phyloP scores from a whole-genome alignment of 2,329 filamentous ascomycete genomes.

The Karstenula rhodostoma region DNA sequence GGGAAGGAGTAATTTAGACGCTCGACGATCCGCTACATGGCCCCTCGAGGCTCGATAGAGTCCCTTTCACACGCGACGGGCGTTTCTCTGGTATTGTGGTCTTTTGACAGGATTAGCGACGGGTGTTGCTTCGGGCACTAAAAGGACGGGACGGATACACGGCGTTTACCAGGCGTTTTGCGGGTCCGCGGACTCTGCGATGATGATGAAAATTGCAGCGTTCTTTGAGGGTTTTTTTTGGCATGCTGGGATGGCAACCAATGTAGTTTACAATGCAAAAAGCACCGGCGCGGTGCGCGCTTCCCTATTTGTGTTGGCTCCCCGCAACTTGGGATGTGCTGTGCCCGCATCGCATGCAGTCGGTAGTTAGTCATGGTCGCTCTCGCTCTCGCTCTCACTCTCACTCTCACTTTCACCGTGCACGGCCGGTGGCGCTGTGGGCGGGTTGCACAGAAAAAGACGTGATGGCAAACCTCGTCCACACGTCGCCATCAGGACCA shows the following conservation, averaged over 20 bases:
- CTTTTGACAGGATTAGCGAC: constrained; percentile 31
- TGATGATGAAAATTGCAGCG: constrained; percentile 39
- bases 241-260: constrained; percentile 30
- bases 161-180: constrained; percentile 36
- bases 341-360: constrained; percentile 5
- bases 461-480: no score
- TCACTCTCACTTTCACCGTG: neutral
- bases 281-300: constrained; percentile 26
- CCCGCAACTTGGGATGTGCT: neutral
- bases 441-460: no score
- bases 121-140: constrained; percentile 40
- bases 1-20: constrained; percentile 48
- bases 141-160: constrained; percentile 43
- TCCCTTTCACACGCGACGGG: constrained; percentile 11
- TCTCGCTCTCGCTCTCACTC: neutral
- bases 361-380: neutral
- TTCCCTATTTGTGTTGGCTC: neutral
- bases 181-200: constrained; percentile 14
- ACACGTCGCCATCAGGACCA: no score
- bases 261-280: constrained; percentile 51
- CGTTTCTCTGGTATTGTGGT: constrained; percentile 12
- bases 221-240: constrained; percentile 27
- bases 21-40: constrained; percentile 37
- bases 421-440: no score
- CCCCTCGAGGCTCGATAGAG: constrained; percentile 31